phyloP scores from a whole-genome alignment of 31 red algal genomes.

The Odonthalia washingtoniensis region DNA sequence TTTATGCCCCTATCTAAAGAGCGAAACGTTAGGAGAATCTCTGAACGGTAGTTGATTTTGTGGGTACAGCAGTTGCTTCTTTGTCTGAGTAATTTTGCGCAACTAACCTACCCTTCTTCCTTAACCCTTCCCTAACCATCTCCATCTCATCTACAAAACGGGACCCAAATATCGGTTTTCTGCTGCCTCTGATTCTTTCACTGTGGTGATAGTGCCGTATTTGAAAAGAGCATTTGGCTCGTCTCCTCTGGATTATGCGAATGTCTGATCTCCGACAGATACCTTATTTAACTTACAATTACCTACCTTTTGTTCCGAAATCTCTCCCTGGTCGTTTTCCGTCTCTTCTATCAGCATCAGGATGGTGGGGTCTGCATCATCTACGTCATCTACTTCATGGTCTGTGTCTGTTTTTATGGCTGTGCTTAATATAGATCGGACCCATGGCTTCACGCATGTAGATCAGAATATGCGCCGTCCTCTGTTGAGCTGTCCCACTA shows the following conservation, averaged over 20 bases:
- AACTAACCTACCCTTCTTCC: conserved; percentile 12
- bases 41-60: background rate
- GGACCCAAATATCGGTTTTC: background rate
- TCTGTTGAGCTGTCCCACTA: conserved; percentile 9
- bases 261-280: background rate
- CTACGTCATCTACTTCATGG: background rate
- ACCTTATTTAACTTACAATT: background rate
- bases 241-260: background rate
- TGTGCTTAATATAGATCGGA: background rate
- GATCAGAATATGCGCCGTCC: background rate
- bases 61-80: conserved; percentile 1
- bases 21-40: conserved; percentile 6
- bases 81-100: conserved; percentile 27
- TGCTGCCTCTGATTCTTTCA: background rate
- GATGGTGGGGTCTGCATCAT: background rate
- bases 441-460: background rate
- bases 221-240: background rate
- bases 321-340: background rate
- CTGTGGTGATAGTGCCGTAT: background rate
- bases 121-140: background rate
- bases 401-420: background rate
- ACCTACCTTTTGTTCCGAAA: background rate
- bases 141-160: background rate
- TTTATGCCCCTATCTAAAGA: background rate
- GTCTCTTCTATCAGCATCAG: background rate